Evolutionary conservation across 2,329 filamentous ascomycete genomes (phyloP).

Genomic region (Stagonosporopsis cucurbitacearum): DNA sequence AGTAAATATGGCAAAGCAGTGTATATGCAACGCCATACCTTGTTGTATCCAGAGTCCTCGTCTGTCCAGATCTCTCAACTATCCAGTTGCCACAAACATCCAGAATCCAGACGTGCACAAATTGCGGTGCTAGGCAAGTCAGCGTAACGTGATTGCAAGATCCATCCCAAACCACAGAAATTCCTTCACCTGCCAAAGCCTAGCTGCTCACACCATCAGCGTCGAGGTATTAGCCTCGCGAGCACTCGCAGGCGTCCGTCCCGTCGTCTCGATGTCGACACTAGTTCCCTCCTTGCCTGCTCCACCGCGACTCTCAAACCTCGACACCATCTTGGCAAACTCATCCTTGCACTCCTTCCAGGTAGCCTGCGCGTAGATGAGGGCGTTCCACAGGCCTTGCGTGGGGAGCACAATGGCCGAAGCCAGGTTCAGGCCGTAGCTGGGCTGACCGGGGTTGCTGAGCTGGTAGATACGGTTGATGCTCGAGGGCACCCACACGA

Average conservation of each 20-base stretch:
- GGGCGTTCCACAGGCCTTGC: conserved; percentile 84
- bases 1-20: not conserved
- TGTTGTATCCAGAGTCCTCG: not conserved
- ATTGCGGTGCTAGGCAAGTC: not conserved
- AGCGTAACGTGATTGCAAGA: not conserved
- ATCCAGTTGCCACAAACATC: no score
- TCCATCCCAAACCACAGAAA: not conserved
- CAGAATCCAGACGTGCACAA: not conserved
- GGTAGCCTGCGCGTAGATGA: conserved; percentile 68
- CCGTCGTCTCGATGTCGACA: not conserved
- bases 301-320: conserved; percentile 1
- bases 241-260: not conserved
- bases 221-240: not conserved
- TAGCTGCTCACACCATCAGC: not conserved
- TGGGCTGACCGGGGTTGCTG: conserved; percentile 56
- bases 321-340: conserved; percentile 13
- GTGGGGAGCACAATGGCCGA: conserved; percentile 78
- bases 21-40: not conserved
- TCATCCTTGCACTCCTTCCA: conserved; percentile 38
- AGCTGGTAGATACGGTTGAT: conserved; percentile 77
- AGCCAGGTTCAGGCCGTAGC: conserved; percentile 69
- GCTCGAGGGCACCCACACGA: conserved; percentile 71
- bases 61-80: not conserved
- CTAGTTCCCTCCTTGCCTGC: no score
- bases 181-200: not conserved